phyloP scores from a whole-genome alignment of 192 early-diverging fungal genomes.

The Mortierella claussenii region DNA sequence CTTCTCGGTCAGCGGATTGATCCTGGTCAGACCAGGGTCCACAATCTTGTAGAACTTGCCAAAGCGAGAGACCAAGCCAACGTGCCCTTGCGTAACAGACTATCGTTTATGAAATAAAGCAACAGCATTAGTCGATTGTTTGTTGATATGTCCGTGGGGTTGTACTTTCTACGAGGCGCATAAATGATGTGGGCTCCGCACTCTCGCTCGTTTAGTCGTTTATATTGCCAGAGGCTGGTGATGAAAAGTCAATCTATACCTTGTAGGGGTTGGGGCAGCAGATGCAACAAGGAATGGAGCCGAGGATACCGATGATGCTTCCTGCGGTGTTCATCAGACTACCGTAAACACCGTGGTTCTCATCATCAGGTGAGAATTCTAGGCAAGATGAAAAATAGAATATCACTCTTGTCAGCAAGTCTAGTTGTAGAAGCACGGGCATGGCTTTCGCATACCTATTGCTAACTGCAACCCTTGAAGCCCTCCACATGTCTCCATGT shows the following conservation, averaged over 20 bases:
- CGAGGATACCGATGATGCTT: conserved; percentile 51
- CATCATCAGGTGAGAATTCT: conserved; percentile 48
- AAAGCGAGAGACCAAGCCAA: conserved; percentile 76
- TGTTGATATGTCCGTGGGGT: too few species aligned
- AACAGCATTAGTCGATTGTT: too few species aligned
- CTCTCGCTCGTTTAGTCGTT: too few species aligned
- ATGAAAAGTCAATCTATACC: too few species aligned
- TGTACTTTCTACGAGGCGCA: too few species aligned
- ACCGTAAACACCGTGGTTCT: conserved; percentile 57
- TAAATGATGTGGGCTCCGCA: too few species aligned
- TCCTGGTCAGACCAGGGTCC: conserved; percentile 67
- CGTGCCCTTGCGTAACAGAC: conserved; percentile 72
- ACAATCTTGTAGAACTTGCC: conserved; percentile 65
- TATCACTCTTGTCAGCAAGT: too few species aligned
- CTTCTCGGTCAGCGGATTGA: conserved; percentile 63
- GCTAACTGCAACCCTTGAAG: too few species aligned
- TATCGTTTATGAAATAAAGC: background rate
- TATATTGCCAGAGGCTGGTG: too few species aligned
- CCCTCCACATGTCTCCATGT: background rate
- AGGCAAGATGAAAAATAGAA: too few species aligned
- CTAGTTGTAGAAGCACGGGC: too few species aligned
- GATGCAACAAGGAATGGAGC: conserved; percentile 58
- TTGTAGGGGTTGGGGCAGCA: conserved; percentile 75
- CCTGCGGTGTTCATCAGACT: conserved; percentile 60
- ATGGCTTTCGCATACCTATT: too few species aligned